Evolutionary conservation across 257 asterid species (phyloP).

Genomic region (Paraleonurus japonicus): DNA sequence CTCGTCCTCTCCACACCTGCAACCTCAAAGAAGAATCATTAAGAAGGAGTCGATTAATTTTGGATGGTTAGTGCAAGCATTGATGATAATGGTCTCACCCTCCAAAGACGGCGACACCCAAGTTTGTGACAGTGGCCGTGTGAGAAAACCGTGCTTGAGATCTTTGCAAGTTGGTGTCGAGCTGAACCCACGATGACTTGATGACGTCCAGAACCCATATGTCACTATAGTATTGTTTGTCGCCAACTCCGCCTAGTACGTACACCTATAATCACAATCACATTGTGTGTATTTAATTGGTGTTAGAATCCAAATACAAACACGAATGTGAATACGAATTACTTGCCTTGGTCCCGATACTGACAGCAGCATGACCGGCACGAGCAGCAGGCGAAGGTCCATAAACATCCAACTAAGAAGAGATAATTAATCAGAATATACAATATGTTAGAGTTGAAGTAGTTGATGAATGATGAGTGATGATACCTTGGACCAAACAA

Average conservation of each 20-base stretch:
- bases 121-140: slow-evolving; percentile 59
- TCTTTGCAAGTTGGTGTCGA: slow-evolving; percentile 45
- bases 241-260: slow-evolving; percentile 87
- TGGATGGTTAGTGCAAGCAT: background rate
- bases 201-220: slow-evolving; percentile 74
- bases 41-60: background rate
- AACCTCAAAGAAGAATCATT: slow-evolving; percentile 11
- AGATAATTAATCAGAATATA: too few relatives aligned
- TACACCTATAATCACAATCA: slow-evolving; percentile 51
- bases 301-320: background rate
- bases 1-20: slow-evolving; percentile 97
- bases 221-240: slow-evolving; percentile 74
- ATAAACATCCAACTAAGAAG: slow-evolving; percentile 54
- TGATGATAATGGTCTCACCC: slow-evolving; percentile 48
- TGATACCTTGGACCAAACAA: slow-evolving; percentile 80
- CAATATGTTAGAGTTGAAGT: too few relatives aligned
- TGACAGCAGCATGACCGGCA: slow-evolving; percentile 90
- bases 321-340: background rate
- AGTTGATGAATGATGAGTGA: too few relatives aligned
- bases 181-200: slow-evolving; percentile 65
- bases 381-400: slow-evolving; percentile 75
- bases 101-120: slow-evolving; percentile 75
- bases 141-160: slow-evolving; percentile 93
- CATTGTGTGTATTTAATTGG: background rate
- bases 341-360: slow-evolving; percentile 81